Base-by-base conservation (phyloP, 2,329 filamentous ascomycete genomes). In the Aulographum hederae region DNA sequence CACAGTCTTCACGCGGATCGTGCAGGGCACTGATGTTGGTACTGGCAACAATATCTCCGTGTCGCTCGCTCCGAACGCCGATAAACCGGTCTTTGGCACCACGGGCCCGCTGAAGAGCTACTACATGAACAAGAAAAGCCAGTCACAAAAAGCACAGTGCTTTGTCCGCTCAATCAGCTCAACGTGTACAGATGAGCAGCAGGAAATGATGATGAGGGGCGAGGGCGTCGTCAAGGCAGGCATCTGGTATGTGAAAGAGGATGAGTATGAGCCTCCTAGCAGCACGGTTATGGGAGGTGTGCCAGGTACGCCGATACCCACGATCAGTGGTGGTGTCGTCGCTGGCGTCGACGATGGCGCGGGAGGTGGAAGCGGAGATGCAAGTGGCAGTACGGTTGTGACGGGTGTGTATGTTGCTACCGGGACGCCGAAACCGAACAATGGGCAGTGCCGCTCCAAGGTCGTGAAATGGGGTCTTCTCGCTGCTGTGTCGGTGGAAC, bases 141-240 rank as follows among this genome's bases (percentile, higher is more conserved):
- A 38, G 27, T 14, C 38, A 32, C 60, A 61, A 2, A 44, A 56
- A 8, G 50, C 63, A 2, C 71, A 65, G 4, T 82, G 74, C 50
- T 80, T 65, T 52, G 43, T 78, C 6, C 61, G 73, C 15, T 53
- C 52, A 28, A 54, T 67, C 25, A 44, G 45, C 8, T 45, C 46
- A 2, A 69, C 67, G 1, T 79, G 74, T 44, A 57, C 57, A 1
- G 44, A 56, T 4, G 60, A 67, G 2, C 56, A 69, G 41, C 53
- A 56, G 3, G 44, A 57, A 17, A 60, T 56, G 36, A 58, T 72
- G 29, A 42, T 53, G 5, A 50, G 51, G 2, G 58, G 61, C 3
- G 43, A 65, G 19, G 75, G 72, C 1, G 55, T 63, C 2, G 60
- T 75, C 27, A 61, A 71, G 40, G 70, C 73, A 38, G 73, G 70